Base-by-base conservation (phyloP, 257 asterid genomes). In the Lycium ferocissimum region DNA sequence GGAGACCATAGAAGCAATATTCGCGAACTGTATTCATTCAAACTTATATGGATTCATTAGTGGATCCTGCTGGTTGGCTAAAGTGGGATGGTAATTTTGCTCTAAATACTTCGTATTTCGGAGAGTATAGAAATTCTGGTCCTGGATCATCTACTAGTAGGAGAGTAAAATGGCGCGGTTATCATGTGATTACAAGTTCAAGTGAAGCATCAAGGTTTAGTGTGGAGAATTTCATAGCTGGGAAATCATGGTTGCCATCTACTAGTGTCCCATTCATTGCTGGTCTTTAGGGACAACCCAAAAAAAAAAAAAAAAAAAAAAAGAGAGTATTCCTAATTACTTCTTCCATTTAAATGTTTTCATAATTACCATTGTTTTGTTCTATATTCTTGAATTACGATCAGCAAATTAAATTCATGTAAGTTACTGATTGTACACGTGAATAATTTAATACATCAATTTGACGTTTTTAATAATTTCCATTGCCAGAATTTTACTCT, bases 1-100 rank as follows among this genome's bases (percentile, higher is more conserved):
- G 98, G 0, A 85, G 98, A 6, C 98, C 98, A 0, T 95, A 98
- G 98, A 92, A 87, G 85, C 83, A 87, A 73, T 95, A 93, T 66
- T 94, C 98, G 3, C 89, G 98, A n/a, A 94, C 98, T 13, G 97
- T 95, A 9, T 88, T 80, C 81, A 62, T 95, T 72, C 84, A 82
- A 72, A 83, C 91, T 6, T 82, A 87, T 37, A 33, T 94, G 58
- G 98, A 79, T 20, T 71, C 91, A 0, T 76, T 93, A 49, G 91
- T 95, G 40, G 90, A 93, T 26, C 97, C 97, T n/a, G n/a, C n/a
- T n/a, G n/a, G n/a, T n/a, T n/a, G n/a, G n/a, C n/a, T n/a, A n/a
- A n/a, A n/a, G n/a, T 95, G 98, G 98, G 92, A 91, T 35, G 95
- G 94, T 0, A 78, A 87, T 80, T 93, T 91, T 11, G 96, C 94